Conservation (phyloP, 2,329 filamentous ascomycete genomes). For the Falciphora oryzae region DNA sequence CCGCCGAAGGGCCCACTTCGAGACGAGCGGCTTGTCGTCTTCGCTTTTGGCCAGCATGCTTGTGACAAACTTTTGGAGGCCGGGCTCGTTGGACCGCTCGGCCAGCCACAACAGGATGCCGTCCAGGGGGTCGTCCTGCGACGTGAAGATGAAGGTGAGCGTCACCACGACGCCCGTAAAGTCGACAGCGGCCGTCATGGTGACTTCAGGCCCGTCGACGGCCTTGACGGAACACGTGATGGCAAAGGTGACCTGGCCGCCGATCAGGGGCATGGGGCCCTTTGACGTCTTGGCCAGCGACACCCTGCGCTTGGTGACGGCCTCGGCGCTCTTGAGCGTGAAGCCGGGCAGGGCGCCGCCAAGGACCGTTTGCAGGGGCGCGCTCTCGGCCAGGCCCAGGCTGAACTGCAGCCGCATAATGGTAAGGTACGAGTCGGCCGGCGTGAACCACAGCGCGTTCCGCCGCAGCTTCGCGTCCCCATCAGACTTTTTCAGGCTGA, state of each 20-base stretch:
- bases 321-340: background rate
- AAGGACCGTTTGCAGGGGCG: background rate
- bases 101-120: background rate
- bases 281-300: background rate
- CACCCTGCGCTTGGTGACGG: background rate
- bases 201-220: background rate
- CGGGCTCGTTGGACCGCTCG: background rate
- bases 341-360: background rate
- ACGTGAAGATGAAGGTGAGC: background rate
- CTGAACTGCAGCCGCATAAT: background rate
- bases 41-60: background rate
- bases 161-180: background rate
- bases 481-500: background rate
- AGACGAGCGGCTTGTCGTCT: background rate
- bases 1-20: background rate
- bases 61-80: background rate
- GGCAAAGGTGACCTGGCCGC: background rate
- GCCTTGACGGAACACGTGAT: background rate
- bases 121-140: background rate
- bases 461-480: background rate
- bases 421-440: background rate
- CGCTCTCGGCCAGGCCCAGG: background rate
- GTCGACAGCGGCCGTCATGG: background rate
- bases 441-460: slow-evolving; percentile 4
- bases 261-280: background rate